Conservation (phyloP, 768 basidiomycete species). For the Scleroderma citrinum region DNA sequence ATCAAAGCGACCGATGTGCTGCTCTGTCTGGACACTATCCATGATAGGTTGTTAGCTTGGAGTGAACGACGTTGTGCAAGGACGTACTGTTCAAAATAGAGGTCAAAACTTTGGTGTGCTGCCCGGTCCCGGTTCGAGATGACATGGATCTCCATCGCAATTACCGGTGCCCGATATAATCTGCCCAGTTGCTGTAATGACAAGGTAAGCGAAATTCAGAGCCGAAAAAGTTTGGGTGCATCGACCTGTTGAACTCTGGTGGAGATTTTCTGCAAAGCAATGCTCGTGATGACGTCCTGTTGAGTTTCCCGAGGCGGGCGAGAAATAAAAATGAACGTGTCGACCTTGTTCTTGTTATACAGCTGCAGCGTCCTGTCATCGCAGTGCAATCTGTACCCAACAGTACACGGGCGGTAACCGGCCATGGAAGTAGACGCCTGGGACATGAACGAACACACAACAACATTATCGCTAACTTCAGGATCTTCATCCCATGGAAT, state of each 20-base stretch:
- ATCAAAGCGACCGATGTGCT: conserved; percentile 42
- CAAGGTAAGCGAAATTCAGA: neutral
- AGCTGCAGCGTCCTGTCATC: conserved; percentile 53
- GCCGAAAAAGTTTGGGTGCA: neutral
- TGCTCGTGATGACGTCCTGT: conserved; percentile 48
- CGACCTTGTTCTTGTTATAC: conserved; percentile 43
- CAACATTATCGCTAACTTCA: conserved; percentile 51
- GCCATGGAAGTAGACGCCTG: conserved; percentile 42
- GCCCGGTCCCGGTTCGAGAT: conserved; percentile 63
- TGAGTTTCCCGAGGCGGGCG: conserved; percentile 41
- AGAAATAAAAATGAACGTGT: conserved; percentile 57
- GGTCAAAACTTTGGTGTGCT: conserved; percentile 61
- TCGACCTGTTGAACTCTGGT: conserved; percentile 44
- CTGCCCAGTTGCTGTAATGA: conserved; percentile 54
- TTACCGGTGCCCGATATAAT: conserved; percentile 45
- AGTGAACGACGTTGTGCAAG: neutral
- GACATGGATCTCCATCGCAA: conserved; percentile 58
- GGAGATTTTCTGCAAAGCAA: conserved; percentile 60
- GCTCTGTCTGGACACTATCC: conserved; percentile 39
- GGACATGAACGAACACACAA: conserved; percentile 59
- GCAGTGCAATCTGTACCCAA: conserved; percentile 52
- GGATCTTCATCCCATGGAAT: conserved; percentile 56
- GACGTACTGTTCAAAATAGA: conserved; percentile 62
- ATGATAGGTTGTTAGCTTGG: neutral
- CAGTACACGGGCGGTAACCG: conserved; percentile 43